phyloP scores from a whole-genome alignment of 2,329 filamentous ascomycete genomes.

The Ceratocystiopsis minuta region DNA sequence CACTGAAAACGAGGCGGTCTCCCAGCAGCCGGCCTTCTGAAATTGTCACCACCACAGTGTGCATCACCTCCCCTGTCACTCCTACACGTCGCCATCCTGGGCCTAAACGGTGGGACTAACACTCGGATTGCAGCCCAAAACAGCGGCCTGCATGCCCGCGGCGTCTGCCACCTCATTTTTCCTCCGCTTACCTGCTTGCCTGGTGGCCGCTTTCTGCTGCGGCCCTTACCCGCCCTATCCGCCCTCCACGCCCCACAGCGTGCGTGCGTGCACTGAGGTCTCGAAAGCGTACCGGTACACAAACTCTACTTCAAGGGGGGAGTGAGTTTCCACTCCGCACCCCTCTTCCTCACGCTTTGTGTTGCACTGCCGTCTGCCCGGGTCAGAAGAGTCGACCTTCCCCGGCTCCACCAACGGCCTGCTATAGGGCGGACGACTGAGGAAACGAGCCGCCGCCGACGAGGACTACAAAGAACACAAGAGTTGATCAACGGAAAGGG shows the following conservation, averaged over 20 bases:
- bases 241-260: neutral
- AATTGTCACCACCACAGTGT: slow-evolving; percentile 7
- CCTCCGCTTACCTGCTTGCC: neutral
- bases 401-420: too few relatives aligned
- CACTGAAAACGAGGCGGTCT: too few relatives aligned
- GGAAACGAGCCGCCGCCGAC: too few relatives aligned
- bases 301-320: neutral
- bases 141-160: slow-evolving; percentile 7
- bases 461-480: too few relatives aligned
- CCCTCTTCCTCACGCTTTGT: too few relatives aligned
- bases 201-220: slow-evolving; percentile 2
- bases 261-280: neutral
- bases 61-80: slow-evolving; percentile 1
- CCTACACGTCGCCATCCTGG: slow-evolving; percentile 4
- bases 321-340: neutral
- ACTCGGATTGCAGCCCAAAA: slow-evolving; percentile 8
- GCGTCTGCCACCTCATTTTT: slow-evolving; percentile 5
- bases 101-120: neutral
- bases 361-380: too few relatives aligned
- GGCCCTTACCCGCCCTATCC: slow-evolving; percentile 6
- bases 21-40: neutral
- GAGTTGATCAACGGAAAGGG: too few relatives aligned
- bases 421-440: too few relatives aligned
- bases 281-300: slow-evolving; percentile 7
- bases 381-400: too few relatives aligned